Conservation (phyloP, 371 early-diverging fungal genomes). For the Furculomyces boomerangus region DNA sequence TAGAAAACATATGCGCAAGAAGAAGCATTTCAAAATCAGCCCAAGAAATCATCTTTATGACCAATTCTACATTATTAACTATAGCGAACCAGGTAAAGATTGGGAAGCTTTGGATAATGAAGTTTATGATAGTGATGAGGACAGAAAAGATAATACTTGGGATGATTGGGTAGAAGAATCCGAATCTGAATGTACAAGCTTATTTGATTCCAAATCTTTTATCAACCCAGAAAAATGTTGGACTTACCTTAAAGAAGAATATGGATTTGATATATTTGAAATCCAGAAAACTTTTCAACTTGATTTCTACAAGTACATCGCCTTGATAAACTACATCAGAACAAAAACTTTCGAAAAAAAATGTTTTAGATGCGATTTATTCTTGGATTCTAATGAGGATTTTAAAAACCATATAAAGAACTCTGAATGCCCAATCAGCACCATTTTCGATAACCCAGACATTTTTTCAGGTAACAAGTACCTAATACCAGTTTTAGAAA, state of each 20-base stretch:
- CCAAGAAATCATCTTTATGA: constrained; percentile 80
- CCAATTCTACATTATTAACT: constrained; percentile 89
- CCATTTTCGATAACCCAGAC: constrained; percentile 27
- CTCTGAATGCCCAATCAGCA: constrained; percentile 26
- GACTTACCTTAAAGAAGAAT: constrained; percentile 50
- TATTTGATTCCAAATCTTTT: constrained; percentile 52
- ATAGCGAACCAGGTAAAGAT: constrained; percentile 73
- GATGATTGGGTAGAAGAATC: constrained; percentile 50
- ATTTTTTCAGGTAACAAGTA: constrained; percentile 62
- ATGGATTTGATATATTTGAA: constrained; percentile 51
- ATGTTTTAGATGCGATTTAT: constrained; percentile 51
- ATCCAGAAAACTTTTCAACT: constrained; percentile 33
- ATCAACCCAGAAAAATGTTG: constrained; percentile 40
- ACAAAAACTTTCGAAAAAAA: constrained; percentile 35
- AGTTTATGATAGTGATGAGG: constrained; percentile 58
- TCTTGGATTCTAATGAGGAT: constrained; percentile 27
- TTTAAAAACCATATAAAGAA: constrained; percentile 34
- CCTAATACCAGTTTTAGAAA: constrained; percentile 65
- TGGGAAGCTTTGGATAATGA: constrained; percentile 74
- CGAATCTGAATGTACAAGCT: constrained; percentile 26
- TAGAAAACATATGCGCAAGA: constrained; percentile 95
- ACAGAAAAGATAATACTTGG: constrained; percentile 36
- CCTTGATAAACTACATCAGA: constrained; percentile 78
- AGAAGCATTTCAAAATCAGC: constrained; percentile 93
- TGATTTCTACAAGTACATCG: constrained; percentile 68